Percentiles rank a stretch among this genome's conserved stretches.
Evolutionary conservation across 1,284 basidiomycete genomes (phyloP).

Genomic region (Pseudozyma pruni): DNA sequence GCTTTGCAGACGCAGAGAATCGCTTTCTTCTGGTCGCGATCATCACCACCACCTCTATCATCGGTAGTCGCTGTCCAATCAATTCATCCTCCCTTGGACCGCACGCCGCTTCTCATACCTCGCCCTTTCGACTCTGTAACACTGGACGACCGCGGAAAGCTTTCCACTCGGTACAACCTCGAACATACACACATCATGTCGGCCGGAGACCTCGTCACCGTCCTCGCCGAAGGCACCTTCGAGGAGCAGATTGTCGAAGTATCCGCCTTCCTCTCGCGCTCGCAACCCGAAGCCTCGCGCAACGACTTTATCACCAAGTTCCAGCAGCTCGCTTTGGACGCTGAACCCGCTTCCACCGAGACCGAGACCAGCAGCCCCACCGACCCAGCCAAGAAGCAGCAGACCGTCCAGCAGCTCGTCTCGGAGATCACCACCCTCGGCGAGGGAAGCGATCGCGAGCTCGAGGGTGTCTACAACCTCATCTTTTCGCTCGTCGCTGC

Average conservation of each 20-base stretch:
- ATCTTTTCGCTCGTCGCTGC: conserved; percentile 53
- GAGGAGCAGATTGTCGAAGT: conserved; percentile 61
- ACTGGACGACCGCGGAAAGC: no score
- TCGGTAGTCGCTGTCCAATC: conserved; percentile 9
- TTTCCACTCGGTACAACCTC: no score
- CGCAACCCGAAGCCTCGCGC: conserved; percentile 55
- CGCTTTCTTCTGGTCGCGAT: neutral
- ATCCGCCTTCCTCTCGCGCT: conserved; percentile 58
- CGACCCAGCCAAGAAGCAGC: conserved; percentile 37
- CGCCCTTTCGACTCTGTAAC: no score
- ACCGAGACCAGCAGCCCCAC: conserved; percentile 4
- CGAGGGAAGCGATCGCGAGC: conserved; percentile 63
- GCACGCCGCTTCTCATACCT: neutral
- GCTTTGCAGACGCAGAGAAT: neutral
- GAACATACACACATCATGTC: conserved; percentile 35
- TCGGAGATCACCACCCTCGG: conserved; percentile 45
- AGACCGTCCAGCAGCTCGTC: conserved; percentile 49
- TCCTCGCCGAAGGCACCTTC: conserved; percentile 63
- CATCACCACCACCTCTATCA: conserved; percentile 2
- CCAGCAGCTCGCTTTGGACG: conserved; percentile 48
- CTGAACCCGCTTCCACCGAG: conserved; percentile 29
- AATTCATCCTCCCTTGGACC: neutral
- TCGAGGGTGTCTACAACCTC: conserved; percentile 66
- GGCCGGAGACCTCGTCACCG: conserved; percentile 58
- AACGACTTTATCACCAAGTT: conserved; percentile 55